Base-by-base conservation (phyloP, 2,329 filamentous ascomycete genomes). In the Ceratocystis ficicola region DNA sequence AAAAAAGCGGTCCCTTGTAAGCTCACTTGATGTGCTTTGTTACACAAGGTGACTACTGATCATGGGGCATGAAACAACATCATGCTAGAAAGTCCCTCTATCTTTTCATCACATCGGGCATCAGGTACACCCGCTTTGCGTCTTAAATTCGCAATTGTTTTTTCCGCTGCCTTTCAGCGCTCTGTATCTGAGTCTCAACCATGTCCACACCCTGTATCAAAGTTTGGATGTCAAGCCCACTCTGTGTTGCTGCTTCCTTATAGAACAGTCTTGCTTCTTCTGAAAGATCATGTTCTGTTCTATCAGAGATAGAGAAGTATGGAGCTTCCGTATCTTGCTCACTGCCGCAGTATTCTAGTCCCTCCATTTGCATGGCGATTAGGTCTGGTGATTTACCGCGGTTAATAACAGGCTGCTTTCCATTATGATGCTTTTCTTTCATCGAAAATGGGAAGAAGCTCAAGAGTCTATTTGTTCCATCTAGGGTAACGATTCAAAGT, bases 171-270 rank as follows among this genome's bases (percentile, higher is more conserved):
- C 60, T 65, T 50, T 69, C 63, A 36, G 59, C 48, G 5, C 30
- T 60, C n/a, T 66, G 61, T 55, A 69, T 62, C 20, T 55, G 46
- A 28, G 57, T 44, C 55, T 69, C 68, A n/a, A 64, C 63, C 68
- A 68, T 69, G 20, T 69, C 69, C 6, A 65, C 69, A 25, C 66
- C 66, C 44, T 60, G 62, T 15, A 69, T 61, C 15, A 68, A 15
- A 4, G 63, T 67, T n/a, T 67, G 30, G 12, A 67, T 60, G 32
- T 65, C 57, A 15, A 68, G 48, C 20, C 65, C 67, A 50, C 60
- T 64, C 15, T 44, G 41, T 55, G 30, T 48, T 48, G 67, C 55
- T 17, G 67, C 69, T n/a, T 64, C 52, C 12, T 66, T 46, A 20
- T 69, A 69, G 48, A 69, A 69, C 15, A 36, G 20, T 15, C 25